Evolutionary conservation across 768 basidiomycete species (phyloP).

Genomic region (Boletus pseudopeckii): DNA sequence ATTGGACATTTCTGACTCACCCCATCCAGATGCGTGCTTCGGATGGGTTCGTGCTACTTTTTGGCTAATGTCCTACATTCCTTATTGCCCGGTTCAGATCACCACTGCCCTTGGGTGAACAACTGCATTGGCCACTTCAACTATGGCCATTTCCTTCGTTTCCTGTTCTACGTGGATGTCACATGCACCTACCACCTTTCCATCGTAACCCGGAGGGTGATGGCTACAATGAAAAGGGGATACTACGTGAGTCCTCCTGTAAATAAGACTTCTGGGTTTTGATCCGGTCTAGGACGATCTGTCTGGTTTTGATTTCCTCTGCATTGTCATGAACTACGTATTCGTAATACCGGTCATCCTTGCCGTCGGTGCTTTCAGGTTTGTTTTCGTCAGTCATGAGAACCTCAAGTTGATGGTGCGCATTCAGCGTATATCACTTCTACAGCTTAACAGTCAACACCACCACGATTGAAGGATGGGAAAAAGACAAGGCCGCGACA

Average conservation of each 20-base stretch:
- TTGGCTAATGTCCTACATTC: background rate
- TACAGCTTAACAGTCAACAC: constrained; percentile 73
- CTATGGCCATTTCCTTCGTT: constrained; percentile 85
- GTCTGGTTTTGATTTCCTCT: constrained; percentile 64
- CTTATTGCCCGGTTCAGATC: constrained; percentile 47
- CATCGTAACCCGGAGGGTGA: constrained; percentile 74
- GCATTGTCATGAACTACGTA: constrained; percentile 86
- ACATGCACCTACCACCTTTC: constrained; percentile 81
- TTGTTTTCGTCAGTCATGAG: background rate
- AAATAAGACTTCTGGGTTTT: background rate
- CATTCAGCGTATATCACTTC: constrained; percentile 77
- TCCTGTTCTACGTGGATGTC: constrained; percentile 89
- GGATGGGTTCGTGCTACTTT: constrained; percentile 65
- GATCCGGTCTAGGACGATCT: constrained; percentile 58
- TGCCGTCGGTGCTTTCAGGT: constrained; percentile 91
- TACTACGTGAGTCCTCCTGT: constrained; percentile 49
- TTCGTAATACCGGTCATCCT: constrained; percentile 83
- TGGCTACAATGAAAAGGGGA: constrained; percentile 38
- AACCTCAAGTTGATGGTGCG: constrained; percentile 12
- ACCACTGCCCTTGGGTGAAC: constrained; percentile 91
- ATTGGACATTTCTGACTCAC: constrained; percentile 1
- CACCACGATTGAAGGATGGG: constrained; percentile 97
- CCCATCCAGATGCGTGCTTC: constrained; percentile 65
- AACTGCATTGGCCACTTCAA: constrained; percentile 95
- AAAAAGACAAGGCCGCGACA: constrained; percentile 91